These are phyloP conservation scores for Blastobotrys parvus DNA, from an alignment of 805 yeast genomes.

Conservation along the genomic window DNA sequence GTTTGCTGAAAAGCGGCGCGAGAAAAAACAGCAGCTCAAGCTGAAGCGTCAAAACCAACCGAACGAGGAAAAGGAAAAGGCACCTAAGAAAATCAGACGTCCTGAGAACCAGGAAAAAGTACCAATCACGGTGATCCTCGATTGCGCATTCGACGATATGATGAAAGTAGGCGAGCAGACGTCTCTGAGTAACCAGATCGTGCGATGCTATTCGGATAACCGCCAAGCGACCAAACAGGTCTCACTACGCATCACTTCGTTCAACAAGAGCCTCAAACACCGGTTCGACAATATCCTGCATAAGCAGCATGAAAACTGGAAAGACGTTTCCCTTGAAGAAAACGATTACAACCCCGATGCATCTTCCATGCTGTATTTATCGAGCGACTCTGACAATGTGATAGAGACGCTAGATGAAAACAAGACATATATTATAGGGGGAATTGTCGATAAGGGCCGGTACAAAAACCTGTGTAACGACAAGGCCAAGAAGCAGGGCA, in stretches of 20 bases:
- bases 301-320: constrained; percentile 59
- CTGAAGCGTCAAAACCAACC: constrained; percentile 34
- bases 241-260: constrained; percentile 52
- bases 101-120: constrained; percentile 23
- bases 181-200: constrained; percentile 71
- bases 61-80: constrained; percentile 33
- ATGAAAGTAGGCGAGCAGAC: constrained; percentile 69
- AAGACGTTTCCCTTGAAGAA: constrained; percentile 44
- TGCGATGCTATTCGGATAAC: constrained; percentile 74
- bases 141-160: constrained; percentile 83
- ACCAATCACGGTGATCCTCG: constrained; percentile 56
- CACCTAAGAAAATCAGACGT: constrained; percentile 21
- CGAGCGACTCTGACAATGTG: constrained; percentile 78
- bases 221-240: constrained; percentile 51
- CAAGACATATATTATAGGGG: constrained; percentile 81
- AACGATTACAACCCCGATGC: constrained; percentile 28
- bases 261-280: constrained; percentile 54
- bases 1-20: constrained; percentile 43
- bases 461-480: constrained; percentile 70
- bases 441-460: constrained; percentile 92
- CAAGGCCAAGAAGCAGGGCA: constrained; percentile 68
- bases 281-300: constrained; percentile 59
- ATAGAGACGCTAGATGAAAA: constrained; percentile 57
- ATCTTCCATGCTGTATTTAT: constrained; percentile 53
- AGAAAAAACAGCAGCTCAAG: constrained; percentile 40